Evolutionary conservation across 805 yeast species (phyloP).

Genomic region (Sugiyamaella marilandica): DNA sequence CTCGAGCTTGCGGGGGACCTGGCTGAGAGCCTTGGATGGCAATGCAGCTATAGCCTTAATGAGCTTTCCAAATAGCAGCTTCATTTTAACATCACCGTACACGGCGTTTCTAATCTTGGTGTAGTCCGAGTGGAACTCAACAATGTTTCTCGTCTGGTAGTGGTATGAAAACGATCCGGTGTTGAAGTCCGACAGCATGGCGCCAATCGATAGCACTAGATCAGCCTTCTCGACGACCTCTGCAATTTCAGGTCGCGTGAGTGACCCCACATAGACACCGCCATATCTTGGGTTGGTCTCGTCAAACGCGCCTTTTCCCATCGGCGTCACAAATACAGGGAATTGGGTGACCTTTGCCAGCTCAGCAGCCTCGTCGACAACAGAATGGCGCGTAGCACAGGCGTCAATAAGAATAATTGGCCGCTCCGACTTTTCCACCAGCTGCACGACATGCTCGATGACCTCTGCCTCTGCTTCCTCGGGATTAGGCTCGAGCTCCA

Average conservation of each 20-base stretch:
- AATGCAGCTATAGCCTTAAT: conserved; percentile 5
- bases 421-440: conserved; percentile 55
- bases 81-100: conserved; percentile 52
- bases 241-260: conserved; percentile 68
- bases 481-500: conserved; percentile 54
- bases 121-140: conserved; percentile 54
- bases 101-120: conserved; percentile 48
- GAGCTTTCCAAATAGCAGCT: conserved; percentile 36
- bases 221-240: conserved; percentile 70
- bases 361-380: conserved; percentile 55
- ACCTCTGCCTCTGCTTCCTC: conserved; percentile 60
- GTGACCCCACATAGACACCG: conserved; percentile 82
- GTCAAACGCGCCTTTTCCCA: conserved; percentile 80
- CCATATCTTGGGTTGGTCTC: conserved; percentile 71
- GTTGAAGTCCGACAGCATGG: conserved; percentile 80
- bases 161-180: conserved; percentile 71
- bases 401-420: conserved; percentile 83
- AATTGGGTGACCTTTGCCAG: conserved; percentile 65
- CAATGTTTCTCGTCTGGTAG: conserved; percentile 48
- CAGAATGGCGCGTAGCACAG: conserved; percentile 75
- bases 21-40: conserved; percentile 1
- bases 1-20: conserved; percentile 28
- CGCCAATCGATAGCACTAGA: conserved; percentile 74
- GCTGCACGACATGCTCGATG: conserved; percentile 45
- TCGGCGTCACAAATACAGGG: conserved; percentile 83